Base-by-base conservation (phyloP, 352 stramenopile species). In the Globisporangium splendens region DNA sequence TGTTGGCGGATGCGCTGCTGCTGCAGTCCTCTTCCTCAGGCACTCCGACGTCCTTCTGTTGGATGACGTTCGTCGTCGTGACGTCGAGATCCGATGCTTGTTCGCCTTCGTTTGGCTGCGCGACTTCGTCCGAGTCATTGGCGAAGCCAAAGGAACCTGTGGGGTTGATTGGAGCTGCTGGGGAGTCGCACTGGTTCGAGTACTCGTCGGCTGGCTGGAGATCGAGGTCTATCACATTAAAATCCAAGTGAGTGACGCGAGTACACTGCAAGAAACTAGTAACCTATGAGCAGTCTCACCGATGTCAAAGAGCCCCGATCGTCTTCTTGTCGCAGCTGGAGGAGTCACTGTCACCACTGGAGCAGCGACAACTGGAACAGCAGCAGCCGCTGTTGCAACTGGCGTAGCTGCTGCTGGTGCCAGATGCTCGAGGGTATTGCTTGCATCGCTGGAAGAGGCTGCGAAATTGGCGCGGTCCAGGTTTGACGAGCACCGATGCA, bases 401-500 rank as follows among this genome's bases (percentile, higher is more conserved):
- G 33, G n/a, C n/a, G n/a, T n/a, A n/a, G n/a, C 15, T 51, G 41
- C 54, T 60, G 51, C 35, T 24, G 41, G 7, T 8, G n/a, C 39
- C 1, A 18, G 13, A 2, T 44, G 39, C 39, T 44, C 39, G 13
- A n/a, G 39, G 1, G 39, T 44, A 4, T 13, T 17, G 22, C 46
- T 61, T 8, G 44, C 14, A 47, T 38, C 18, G 39, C 18, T 56
- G 59, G 46, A 47, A 47, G 20, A 53, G 3, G 63, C 38, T n/a
- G 33, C 60, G 14, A 56, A 50, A n/a, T 54, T 60, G 0, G 65
- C 54, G 15, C 68, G 64, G 33, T 88, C 80, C 18, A 90, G 61
- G 58, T 90, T 90, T 6, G 77, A 87, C 14, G 76, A 75, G 51
- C 77, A 90, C 20, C 79, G 77, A 28, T 76, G 70, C 18, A 88